A percentile compares a stretch with the other conserved stretches of the same genome.
Evolutionary conservation across 2,329 filamentous ascomycete species (phyloP).

Genomic region (Zasmidium angulare): DNA sequence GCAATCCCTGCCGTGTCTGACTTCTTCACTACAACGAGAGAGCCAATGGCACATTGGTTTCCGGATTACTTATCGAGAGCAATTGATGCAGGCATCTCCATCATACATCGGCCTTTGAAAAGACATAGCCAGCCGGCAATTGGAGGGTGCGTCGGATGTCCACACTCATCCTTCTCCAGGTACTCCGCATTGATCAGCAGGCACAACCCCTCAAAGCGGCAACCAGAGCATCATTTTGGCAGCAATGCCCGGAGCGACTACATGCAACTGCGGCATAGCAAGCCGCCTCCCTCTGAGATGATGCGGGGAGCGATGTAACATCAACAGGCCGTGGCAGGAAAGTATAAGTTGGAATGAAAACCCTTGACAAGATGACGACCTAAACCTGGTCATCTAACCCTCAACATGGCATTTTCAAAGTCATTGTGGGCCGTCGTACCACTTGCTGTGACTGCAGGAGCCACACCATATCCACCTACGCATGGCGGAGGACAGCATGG

Average conservation of each 20-base stretch:
- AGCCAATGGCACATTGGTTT: too few species aligned
- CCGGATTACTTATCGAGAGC: too few species aligned
- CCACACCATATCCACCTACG: not conserved
- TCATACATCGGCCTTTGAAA: not conserved
- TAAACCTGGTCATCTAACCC: not conserved
- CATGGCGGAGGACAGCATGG: not conserved
- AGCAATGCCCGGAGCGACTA: not conserved
- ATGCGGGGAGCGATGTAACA: slow-evolving; percentile 36
- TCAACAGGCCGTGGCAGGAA: not conserved
- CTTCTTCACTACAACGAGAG: too few species aligned
- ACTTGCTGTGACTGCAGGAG: not conserved
- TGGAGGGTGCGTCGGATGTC: not conserved
- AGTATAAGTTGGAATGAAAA: not conserved
- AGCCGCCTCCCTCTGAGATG: slow-evolving; percentile 1
- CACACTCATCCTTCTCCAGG: not conserved
- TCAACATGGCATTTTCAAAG: not conserved
- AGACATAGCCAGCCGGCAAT: not conserved
- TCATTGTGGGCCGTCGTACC: not conserved
- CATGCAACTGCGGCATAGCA: not conserved
- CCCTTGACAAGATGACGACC: not conserved
- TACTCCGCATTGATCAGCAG: slow-evolving; percentile 13
- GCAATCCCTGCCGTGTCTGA: too few species aligned
- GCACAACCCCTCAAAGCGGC: slow-evolving; percentile 9
- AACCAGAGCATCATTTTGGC: slow-evolving; percentile 1
- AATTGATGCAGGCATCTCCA: too few species aligned